Evolutionary conservation across 2,329 filamentous ascomycete species (phyloP).

Genomic region (Aspergillus versicolor): DNA sequence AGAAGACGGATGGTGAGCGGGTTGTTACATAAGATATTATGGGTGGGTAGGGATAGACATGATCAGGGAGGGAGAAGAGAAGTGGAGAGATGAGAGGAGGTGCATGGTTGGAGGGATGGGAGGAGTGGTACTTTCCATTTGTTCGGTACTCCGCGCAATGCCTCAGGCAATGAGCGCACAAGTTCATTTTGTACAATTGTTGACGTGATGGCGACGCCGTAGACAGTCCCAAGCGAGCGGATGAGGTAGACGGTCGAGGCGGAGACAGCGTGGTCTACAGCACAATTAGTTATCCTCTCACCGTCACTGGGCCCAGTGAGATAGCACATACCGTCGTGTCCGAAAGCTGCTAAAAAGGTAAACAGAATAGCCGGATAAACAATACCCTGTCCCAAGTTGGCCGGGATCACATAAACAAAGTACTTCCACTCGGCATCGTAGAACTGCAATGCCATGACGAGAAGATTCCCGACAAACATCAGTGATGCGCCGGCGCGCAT

Average conservation of each 20-base stretch:
- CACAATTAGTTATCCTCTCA: background rate
- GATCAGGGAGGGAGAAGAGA: background rate
- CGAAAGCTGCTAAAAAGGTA: constrained; percentile 62
- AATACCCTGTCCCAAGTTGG: constrained; percentile 49
- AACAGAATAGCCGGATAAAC: constrained; percentile 55
- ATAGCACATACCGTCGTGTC: constrained; percentile 53
- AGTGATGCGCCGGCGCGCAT: constrained; percentile 41
- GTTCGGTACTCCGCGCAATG: constrained; percentile 55
- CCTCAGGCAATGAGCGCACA: constrained; percentile 53
- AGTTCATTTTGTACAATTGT: constrained; percentile 64
- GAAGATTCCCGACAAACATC: constrained; percentile 46
- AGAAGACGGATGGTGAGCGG: constrained; percentile 15
- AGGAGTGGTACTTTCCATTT: constrained; percentile 56
- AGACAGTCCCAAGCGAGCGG: constrained; percentile 62
- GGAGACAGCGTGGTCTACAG: constrained; percentile 60
- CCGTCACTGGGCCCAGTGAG: background rate
- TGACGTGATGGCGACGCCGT: constrained; percentile 63
- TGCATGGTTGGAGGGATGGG: background rate
- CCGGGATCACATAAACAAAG: constrained; percentile 45
- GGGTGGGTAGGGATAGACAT: too few relatives aligned
- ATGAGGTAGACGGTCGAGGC: constrained; percentile 65
- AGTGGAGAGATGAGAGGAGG: background rate
- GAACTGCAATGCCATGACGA: constrained; percentile 44
- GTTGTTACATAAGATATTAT: too few relatives aligned
- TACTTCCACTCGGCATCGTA: constrained; percentile 47